A percentile compares a stretch with the other conserved stretches of the same genome.
Evolutionary conservation across 2,329 filamentous ascomycete species (phyloP).

Genomic region (Aspergillus floridensis): DNA sequence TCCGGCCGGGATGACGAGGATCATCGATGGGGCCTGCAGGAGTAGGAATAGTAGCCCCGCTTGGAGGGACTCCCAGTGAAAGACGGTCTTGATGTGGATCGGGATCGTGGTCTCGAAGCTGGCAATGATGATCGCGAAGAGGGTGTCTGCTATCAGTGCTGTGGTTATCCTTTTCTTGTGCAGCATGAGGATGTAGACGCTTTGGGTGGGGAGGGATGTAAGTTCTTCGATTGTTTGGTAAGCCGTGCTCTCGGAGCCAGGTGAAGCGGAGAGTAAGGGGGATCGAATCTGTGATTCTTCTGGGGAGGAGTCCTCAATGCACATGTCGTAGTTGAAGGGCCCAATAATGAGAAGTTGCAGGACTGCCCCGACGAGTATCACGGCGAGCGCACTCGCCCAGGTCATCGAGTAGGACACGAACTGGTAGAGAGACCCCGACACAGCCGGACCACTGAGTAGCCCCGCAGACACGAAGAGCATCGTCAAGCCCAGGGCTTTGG

Average conservation of each 20-base stretch:
- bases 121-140: not conserved
- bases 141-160: not conserved
- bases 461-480: not conserved
- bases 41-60: not conserved
- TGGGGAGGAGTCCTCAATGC: not conserved
- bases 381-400: not conserved
- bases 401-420: conserved; percentile 1
- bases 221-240: not conserved
- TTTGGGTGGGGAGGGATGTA: not conserved
- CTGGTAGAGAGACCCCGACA: not conserved
- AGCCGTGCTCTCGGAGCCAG: not conserved
- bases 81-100: not conserved
- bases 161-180: not conserved
- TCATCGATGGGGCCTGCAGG: not conserved
- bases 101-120: conserved; percentile 4
- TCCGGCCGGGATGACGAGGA: not conserved
- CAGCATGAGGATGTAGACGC: not conserved
- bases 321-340: not conserved
- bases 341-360: not conserved
- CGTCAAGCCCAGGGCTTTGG: too few species aligned
- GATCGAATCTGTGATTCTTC: not conserved
- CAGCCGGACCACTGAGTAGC: not conserved
- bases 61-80: not conserved
- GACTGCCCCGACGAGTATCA: not conserved
- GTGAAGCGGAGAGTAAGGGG: too few species aligned